These are phyloP conservation scores for Allantophomopsis lycopodina DNA, from an alignment of 2,329 filamentous ascomycete species.

Conservation along the genomic window DNA sequence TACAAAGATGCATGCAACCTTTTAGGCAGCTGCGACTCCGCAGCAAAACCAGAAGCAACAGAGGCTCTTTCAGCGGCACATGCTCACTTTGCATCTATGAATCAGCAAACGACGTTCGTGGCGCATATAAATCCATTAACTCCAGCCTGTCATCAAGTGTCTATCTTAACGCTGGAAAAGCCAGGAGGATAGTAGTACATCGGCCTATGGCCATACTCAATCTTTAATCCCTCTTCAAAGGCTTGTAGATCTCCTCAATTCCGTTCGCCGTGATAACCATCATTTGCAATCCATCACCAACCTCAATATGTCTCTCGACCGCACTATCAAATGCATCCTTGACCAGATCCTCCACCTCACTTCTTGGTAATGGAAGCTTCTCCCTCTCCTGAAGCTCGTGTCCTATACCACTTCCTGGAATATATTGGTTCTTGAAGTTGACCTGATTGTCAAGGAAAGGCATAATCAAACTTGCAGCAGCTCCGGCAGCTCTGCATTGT, in stretches of 20 bases:
- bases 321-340: slow-evolving; percentile 97
- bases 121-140: too few species aligned
- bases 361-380: slow-evolving; percentile 54
- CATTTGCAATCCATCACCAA: slow-evolving; percentile 92
- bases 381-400: slow-evolving; percentile 65
- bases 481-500: slow-evolving; percentile 86
- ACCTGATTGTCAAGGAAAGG: slow-evolving; percentile 99
- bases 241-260: slow-evolving; percentile 71
- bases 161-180: background rate
- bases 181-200: background rate
- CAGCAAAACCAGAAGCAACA: too few species aligned
- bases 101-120: too few species aligned
- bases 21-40: too few species aligned
- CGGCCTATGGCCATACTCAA: background rate
- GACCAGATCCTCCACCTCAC: slow-evolving; percentile 73
- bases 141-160: background rate
- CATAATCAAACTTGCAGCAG: slow-evolving; percentile 91
- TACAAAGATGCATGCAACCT: too few species aligned
- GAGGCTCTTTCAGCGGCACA: too few species aligned
- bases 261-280: slow-evolving; percentile 81
- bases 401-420: slow-evolving; percentile 72
- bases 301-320: slow-evolving; percentile 97
- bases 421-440: slow-evolving; percentile 98
- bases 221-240: slow-evolving; percentile 77
- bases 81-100: too few species aligned